A percentile compares a stretch with the other conserved stretches of the same genome.
phyloP scores from a whole-genome alignment of 73 alveolate genomes.

The Paramecium octaurelia region DNA sequence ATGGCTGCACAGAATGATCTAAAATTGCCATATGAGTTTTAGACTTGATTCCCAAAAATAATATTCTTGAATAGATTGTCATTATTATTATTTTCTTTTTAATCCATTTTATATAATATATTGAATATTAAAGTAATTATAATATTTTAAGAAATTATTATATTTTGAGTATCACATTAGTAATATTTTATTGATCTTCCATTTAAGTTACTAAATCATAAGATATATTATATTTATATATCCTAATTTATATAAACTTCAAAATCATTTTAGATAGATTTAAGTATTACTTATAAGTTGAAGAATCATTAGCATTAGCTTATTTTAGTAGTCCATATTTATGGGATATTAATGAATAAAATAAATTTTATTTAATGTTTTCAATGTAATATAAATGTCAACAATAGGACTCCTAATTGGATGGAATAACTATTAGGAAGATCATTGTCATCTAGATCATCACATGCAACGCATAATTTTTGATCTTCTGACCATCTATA shows the following conservation, averaged over 20 bases:
- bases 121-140: not conserved
- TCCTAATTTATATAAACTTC: too few species aligned
- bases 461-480: not conserved
- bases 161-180: too few species aligned
- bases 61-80: constrained; percentile 45
- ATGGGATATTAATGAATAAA: not conserved
- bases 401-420: not conserved
- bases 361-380: not conserved
- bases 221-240: too few species aligned
- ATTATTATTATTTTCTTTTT: not conserved
- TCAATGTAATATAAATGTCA: not conserved
- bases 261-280: too few species aligned
- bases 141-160: too few species aligned
- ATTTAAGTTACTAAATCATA: too few species aligned
- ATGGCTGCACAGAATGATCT: constrained; percentile 62
- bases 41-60: constrained; percentile 51
- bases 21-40: constrained; percentile 56
- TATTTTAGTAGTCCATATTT: not conserved
- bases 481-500: not conserved
- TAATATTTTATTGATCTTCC: too few species aligned
- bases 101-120: not conserved
- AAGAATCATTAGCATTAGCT: too few species aligned
- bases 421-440: not conserved
- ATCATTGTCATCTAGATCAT: not conserved
- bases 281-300: too few species aligned